Base-by-base conservation (phyloP, 805 yeast species). In the Ogataea corticis region DNA sequence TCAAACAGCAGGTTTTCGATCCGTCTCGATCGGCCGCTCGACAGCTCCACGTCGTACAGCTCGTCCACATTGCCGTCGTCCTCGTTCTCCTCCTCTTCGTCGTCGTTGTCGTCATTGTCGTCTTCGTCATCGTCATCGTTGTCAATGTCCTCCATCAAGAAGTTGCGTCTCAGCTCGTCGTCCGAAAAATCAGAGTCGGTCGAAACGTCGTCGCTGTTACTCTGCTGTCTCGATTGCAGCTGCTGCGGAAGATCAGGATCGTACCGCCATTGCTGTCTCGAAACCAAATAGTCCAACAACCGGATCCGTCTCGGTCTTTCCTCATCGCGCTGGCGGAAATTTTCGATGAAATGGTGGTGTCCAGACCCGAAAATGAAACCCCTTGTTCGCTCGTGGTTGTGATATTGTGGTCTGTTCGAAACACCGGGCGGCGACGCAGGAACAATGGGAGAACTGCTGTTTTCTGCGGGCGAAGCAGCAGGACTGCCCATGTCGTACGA, bases 11-110 rank as follows among this genome's bases (percentile, higher is more conserved):
- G 42, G 30, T 59, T 56, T 28, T 62, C 60, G 28, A 64, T 51
- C 33, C 66, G 49, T 23, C 60, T 45, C n/a, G 67, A 61, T 30
- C 67, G 54, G 4, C 65, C 66, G 38, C 62, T 63, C 7, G 65
- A 56, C 4, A 61, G 52, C 30, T 56, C 59, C 30, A 57, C 55
- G 30, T 56, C 59, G 41, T 52, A 49, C 7, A 59, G 46, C 21
- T 58, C 62, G 40, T 58, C 62, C 14, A 49, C 38, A 29, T 46
- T 46, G 3, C 46, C 41, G 15, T 48, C 56, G 6, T 51, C 57
- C 3, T 56, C 56, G 9, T 55, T 50, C 12, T 46, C 56, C 11
- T 50, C 59, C 15, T 52, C 63, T 4, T 50, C 57, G 11, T 50
- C 53, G 6, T 52, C 54, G 16, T 52, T 56, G 3, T 48, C 54